Conservation (phyloP, 192 early-diverging fungal genomes). For the Gamsiella multidivaricata region DNA sequence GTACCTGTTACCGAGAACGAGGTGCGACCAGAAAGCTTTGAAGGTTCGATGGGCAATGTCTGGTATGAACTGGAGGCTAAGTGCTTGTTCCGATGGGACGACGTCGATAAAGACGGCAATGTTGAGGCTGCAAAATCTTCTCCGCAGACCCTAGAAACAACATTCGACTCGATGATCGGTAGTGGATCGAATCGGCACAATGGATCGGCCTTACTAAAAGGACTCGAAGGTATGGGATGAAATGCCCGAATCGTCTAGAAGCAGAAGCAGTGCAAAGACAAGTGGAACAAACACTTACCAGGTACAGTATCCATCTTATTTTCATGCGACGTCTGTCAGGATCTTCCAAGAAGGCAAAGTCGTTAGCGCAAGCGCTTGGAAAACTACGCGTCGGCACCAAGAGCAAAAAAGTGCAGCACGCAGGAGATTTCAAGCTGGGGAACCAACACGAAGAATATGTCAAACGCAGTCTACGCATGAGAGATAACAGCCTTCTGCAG, state of each 20-base stretch:
- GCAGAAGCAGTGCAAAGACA: no score
- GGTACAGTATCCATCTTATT: background rate
- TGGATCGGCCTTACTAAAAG: background rate
- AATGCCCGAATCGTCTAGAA: no score
- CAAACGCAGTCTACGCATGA: conserved; percentile 13
- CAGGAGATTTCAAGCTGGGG: conserved; percentile 35
- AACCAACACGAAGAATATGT: conserved; percentile 27
- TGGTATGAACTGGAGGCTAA: conserved; percentile 52
- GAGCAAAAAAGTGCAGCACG: conserved; percentile 8
- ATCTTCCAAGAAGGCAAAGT: conserved; percentile 18
- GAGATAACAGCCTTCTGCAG: conserved; percentile 9
- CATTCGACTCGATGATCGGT: background rate
- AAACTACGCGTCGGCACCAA: conserved; percentile 32
- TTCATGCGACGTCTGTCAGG: background rate
- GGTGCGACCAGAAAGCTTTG: conserved; percentile 45
- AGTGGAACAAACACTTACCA: no score
- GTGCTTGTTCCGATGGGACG: conserved; percentile 42
- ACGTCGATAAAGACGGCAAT: conserved; percentile 25
- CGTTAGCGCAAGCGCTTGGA: conserved; percentile 22
- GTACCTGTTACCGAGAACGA: conserved; percentile 34
- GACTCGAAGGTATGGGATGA: background rate
- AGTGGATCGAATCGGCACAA: background rate
- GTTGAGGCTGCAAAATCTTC: background rate
- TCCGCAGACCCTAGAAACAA: background rate
- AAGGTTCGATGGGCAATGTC: conserved; percentile 46